Conservation (phyloP, 345 rosid genomes). For the Gossypium mustelinum region DNA sequence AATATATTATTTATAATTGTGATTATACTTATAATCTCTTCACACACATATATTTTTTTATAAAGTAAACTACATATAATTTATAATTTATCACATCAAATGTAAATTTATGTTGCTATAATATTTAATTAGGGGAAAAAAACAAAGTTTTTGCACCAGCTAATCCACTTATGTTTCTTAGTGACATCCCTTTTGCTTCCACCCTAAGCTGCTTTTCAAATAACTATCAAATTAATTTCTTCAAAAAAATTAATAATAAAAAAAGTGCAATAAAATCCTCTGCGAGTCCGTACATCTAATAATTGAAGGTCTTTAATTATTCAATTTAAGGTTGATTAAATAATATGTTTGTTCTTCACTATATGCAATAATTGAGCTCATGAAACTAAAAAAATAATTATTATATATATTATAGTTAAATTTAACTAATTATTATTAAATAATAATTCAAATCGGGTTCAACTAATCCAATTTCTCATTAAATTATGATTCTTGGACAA, state of each 20-base stretch:
- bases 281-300: not conserved
- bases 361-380: not conserved
- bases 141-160: slow-evolving; percentile 22
- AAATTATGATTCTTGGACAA: too few species aligned
- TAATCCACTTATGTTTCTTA: slow-evolving; percentile 32
- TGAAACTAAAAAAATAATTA: not conserved
- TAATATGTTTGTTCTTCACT: not conserved
- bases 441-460: too few species aligned
- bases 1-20: too few species aligned
- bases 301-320: not conserved
- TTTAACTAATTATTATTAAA: too few species aligned
- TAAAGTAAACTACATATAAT: too few species aligned
- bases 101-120: too few species aligned
- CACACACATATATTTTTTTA: too few species aligned
- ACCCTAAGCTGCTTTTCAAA: slow-evolving; percentile 2
- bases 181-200: slow-evolving; percentile 34
- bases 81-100: too few species aligned
- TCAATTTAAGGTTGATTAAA: not conserved
- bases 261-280: not conserved
- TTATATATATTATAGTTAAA: too few species aligned
- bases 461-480: too few species aligned
- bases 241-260: not conserved
- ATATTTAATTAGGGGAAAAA: not conserved
- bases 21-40: too few species aligned
- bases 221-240: not conserved